These are phyloP conservation scores for Lodderomyces orthopsilosis DNA, from an alignment of 1,139 yeast species.

Conservation along the genomic window DNA sequence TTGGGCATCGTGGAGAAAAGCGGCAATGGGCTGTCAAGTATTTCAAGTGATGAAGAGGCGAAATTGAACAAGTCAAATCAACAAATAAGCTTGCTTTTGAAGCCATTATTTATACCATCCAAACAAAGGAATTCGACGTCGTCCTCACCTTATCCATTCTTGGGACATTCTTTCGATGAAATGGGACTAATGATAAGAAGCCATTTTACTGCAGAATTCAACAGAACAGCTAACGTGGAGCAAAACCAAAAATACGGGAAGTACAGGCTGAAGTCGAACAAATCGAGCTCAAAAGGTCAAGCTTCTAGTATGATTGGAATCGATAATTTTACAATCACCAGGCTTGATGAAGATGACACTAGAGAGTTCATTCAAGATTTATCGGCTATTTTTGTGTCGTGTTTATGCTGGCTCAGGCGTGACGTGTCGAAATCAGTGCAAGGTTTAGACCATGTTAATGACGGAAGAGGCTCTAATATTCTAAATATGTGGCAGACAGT, in stretches of 20 bases:
- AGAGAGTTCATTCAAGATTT: constrained; percentile 34
- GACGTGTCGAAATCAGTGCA: constrained; percentile 17
- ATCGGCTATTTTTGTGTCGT: constrained; percentile 23
- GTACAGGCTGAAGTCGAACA: constrained; percentile 4
- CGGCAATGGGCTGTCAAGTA: background rate
- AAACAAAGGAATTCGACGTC: constrained; percentile 14
- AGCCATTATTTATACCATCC: constrained; percentile 18
- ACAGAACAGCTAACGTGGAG: background rate
- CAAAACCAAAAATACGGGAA: constrained; percentile 3
- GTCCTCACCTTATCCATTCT: constrained; percentile 19
- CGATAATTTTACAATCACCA: background rate
- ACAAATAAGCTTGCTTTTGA: constrained; percentile 9
- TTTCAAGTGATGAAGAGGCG: background rate
- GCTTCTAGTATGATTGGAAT: background rate
- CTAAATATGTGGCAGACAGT: background rate
- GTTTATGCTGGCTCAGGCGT: constrained; percentile 22
- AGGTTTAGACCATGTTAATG: background rate
- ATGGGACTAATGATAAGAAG: constrained; percentile 27
- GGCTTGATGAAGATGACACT: constrained; percentile 19
- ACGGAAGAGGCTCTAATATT: background rate
- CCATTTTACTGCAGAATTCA: constrained; percentile 16
- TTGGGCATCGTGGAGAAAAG: constrained; percentile 19
- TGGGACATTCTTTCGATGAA: constrained; percentile 29
- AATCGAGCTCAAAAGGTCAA: background rate
- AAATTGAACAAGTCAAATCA: constrained; percentile 5